These are phyloP conservation scores for Fusarium pseudoanthophilum DNA, from an alignment of 2,329 filamentous ascomycete genomes.

Conservation along the genomic window DNA sequence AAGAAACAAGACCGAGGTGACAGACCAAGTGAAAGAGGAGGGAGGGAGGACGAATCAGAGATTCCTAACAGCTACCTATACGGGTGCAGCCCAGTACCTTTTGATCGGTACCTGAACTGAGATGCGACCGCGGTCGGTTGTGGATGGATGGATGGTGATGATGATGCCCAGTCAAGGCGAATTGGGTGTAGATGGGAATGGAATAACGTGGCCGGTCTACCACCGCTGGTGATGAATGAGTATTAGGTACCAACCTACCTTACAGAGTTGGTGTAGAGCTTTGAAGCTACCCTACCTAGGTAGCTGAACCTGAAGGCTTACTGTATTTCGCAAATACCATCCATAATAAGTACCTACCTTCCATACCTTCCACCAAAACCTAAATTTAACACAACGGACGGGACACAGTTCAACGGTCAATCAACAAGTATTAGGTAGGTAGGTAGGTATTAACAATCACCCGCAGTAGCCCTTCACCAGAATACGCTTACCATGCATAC, in stretches of 20 bases:
- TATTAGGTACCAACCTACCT: not conserved
- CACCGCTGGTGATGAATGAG: not conserved
- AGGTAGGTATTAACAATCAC: not conserved
- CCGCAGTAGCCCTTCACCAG: not conserved
- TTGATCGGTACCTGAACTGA: slow-evolving; percentile 29
- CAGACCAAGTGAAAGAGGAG: not conserved
- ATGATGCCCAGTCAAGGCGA: slow-evolving; percentile 16
- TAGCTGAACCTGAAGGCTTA: not conserved
- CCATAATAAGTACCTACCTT: not conserved
- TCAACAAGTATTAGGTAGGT: not conserved
- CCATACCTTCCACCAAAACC: not conserved
- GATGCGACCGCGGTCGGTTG: slow-evolving; percentile 3
- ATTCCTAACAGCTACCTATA: not conserved
- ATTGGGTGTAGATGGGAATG: slow-evolving; percentile 17
- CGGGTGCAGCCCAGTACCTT: not conserved
- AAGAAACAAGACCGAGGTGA: slow-evolving; percentile 13
- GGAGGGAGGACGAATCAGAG: slow-evolving; percentile 10
- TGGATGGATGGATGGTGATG: not conserved
- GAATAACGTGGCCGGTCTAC: slow-evolving; percentile 28
- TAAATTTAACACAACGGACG: not conserved
- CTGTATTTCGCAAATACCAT: slow-evolving; percentile 4
- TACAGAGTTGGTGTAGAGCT: slow-evolving; percentile 20
- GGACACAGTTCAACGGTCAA: not conserved
- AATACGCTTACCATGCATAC: slow-evolving; percentile 7
- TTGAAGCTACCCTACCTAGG: not conserved